Percentiles rank a stretch among this genome's conserved stretches.
Evolutionary conservation across 805 yeast genomes (phyloP).

Genomic region (Ogataea sp.): DNA sequence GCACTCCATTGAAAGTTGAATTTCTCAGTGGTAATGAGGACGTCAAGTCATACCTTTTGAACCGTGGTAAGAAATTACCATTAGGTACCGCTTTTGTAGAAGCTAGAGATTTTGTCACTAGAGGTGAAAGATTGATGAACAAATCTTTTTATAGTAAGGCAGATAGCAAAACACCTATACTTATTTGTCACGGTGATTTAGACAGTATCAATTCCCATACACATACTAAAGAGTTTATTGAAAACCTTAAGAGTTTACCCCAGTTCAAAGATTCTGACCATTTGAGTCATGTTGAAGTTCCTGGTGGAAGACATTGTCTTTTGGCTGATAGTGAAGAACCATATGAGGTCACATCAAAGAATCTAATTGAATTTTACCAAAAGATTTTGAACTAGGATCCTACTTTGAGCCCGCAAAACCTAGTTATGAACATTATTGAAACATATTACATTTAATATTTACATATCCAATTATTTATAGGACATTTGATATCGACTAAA

Average conservation of each 20-base stretch:
- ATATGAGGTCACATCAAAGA: slow-evolving; percentile 25
- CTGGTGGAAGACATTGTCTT: slow-evolving; percentile 36
- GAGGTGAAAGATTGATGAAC: slow-evolving; percentile 49
- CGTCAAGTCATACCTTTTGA: too few relatives aligned
- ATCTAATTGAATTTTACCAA: slow-evolving; percentile 33
- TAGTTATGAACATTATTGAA: too few relatives aligned
- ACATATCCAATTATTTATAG: too few relatives aligned
- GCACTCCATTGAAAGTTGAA: slow-evolving; percentile 48
- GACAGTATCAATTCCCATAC: slow-evolving; percentile 53
- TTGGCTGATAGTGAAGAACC: slow-evolving; percentile 37
- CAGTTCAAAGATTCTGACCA: slow-evolving; percentile 20
- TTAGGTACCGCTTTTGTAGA: slow-evolving; percentile 50
- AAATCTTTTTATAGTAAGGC: slow-evolving; percentile 28
- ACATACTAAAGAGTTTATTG: slow-evolving; percentile 36
- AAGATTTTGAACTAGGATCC: background rate
- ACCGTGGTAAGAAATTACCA: too few relatives aligned
- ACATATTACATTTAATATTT: too few relatives aligned
- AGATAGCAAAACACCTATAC: slow-evolving; percentile 35
- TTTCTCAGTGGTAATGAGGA: too few relatives aligned
- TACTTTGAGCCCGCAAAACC: too few relatives aligned
- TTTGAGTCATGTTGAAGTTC: slow-evolving; percentile 6
- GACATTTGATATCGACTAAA: too few relatives aligned
- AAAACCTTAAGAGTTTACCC: slow-evolving; percentile 15
- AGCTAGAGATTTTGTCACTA: slow-evolving; percentile 49
- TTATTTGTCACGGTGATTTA: slow-evolving; percentile 54